Base-by-base conservation (phyloP, 371 early-diverging fungal species). In the Globomyces sp. region DNA sequence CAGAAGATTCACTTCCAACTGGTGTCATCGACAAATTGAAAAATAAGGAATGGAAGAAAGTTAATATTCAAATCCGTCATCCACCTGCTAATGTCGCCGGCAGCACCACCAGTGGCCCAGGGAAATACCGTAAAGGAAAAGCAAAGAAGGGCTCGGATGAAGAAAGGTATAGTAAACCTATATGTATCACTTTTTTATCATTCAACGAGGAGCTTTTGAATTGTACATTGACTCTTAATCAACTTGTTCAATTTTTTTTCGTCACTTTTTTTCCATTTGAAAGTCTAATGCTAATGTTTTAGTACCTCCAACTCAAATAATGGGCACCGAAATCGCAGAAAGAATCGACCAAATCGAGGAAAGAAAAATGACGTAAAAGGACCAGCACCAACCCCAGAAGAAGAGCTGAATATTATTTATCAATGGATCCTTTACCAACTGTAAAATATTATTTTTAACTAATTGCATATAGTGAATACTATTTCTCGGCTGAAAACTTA, bases 401-500 rank as follows among this genome's bases (percentile, higher is more conserved):
- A 60, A 34, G 60, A 60, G 44, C 13, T 60, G 37, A 37, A 36
- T 42, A 60, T 49, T 44, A 46, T 60, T 60, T 36, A 60, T 40
- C 60, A 60, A 37, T 60, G 60, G 60, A 41, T 60, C 44, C 34
- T 60, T 47, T 60, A 60, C 44, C 60, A 60, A 60, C 44, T 60
- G 60, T 60, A 60, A 46, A 9, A 36, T 4, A 4, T 5, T 8
- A 46, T 44, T 46, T 44, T 49, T 13, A 24, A 24, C 24, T 24
- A 24, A 24, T 24, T 49, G 11, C 39, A 5, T 13, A 4, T 60
- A 76, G 76, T 43, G 81, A 83, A 65, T 83, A 92, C 77, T 97
- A 97, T 81, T 96, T 96, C 68, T 94, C 94, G 66, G 86, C 93
- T 57, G 96, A 95, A 61, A 97, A 97, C 73, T 77, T 97, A 53